Conservation (phyloP, 305 asterid species). For the Plantago lanceolata region DNA sequence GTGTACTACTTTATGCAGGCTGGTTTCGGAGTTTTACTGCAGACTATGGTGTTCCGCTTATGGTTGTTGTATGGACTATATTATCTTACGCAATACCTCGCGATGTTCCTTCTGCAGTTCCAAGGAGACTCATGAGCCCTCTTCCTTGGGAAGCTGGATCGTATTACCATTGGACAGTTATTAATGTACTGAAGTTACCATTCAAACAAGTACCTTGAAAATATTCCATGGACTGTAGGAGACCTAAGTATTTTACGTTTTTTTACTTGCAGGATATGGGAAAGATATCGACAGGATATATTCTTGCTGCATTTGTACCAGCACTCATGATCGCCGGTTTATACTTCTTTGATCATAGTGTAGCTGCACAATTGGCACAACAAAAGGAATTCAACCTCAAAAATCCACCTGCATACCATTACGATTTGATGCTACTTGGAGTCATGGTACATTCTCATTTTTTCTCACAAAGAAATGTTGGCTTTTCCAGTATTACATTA, state of each 20-base stretch:
- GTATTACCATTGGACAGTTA: slow-evolving; percentile 73
- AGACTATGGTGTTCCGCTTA: slow-evolving; percentile 81
- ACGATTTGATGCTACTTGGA: slow-evolving; percentile 70
- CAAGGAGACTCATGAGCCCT: slow-evolving; percentile 75
- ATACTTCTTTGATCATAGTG: slow-evolving; percentile 90
- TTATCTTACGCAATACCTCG: slow-evolving; percentile 56
- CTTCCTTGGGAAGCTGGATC: slow-evolving; percentile 75
- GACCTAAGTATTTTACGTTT: slow-evolving; percentile 12
- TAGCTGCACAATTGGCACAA: slow-evolving; percentile 89
- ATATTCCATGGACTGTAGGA: no score
- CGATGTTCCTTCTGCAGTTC: slow-evolving; percentile 62
- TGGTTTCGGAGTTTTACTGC: slow-evolving; percentile 69
- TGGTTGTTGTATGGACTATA: slow-evolving; percentile 71
- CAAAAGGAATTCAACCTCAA: slow-evolving; percentile 84
- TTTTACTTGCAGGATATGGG: slow-evolving; percentile 66
- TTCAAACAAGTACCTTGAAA: neutral
- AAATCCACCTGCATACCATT: slow-evolving; percentile 83
- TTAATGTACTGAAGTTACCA: slow-evolving; percentile 43
- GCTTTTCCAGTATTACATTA: no score
- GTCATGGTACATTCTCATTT: slow-evolving; percentile 50
- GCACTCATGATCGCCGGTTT: slow-evolving; percentile 86
- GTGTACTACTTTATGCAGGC: slow-evolving; percentile 29
- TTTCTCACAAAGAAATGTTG: neutral
- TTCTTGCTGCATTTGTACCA: slow-evolving; percentile 77
- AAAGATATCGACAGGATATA: slow-evolving; percentile 52